Conservation (phyloP, 2,329 filamentous ascomycete species). For the Orbilia javanica region DNA sequence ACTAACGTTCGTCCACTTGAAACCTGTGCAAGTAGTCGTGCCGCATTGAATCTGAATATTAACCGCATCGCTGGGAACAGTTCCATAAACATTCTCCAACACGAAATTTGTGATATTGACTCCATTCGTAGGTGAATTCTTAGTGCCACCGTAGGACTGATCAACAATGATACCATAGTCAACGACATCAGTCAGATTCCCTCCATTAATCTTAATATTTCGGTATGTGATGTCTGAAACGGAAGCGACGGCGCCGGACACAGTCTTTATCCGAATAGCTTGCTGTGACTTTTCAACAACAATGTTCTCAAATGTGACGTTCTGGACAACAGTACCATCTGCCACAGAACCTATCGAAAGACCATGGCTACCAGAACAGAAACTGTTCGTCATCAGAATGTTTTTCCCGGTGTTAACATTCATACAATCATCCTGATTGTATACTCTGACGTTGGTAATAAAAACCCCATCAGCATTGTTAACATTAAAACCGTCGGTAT, state of each 20-base stretch:
- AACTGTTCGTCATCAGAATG: slow-evolving; percentile 66
- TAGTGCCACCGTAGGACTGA: slow-evolving; percentile 69
- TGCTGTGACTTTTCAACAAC: slow-evolving; percentile 70
- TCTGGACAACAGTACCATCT: slow-evolving; percentile 70
- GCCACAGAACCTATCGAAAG: slow-evolving; percentile 73
- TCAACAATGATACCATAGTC: slow-evolving; percentile 72
- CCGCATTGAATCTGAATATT: slow-evolving; percentile 66
- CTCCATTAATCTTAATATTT: slow-evolving; percentile 65
- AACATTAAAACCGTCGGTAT: slow-evolving; percentile 72
- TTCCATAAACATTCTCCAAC: slow-evolving; percentile 66
- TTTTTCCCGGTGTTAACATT: slow-evolving; percentile 68
- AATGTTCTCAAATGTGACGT: slow-evolving; percentile 69
- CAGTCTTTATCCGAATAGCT: slow-evolving; percentile 73
- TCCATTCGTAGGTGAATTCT: slow-evolving; percentile 66
- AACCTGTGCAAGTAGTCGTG: slow-evolving; percentile 64
- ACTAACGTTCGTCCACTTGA: slow-evolving; percentile 64
- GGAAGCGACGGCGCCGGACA: slow-evolving; percentile 69
- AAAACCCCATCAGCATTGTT: slow-evolving; percentile 67
- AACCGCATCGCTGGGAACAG: slow-evolving; percentile 62
- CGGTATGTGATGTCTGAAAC: slow-evolving; percentile 71
- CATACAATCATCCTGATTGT: slow-evolving; percentile 74
- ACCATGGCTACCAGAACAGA: slow-evolving; percentile 71
- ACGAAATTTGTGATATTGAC: slow-evolving; percentile 68
- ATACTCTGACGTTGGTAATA: slow-evolving; percentile 69
- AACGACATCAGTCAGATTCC: slow-evolving; percentile 68